Base-by-base conservation (phyloP, 2,329 filamentous ascomycete species). In the Cytospora piceae region DNA sequence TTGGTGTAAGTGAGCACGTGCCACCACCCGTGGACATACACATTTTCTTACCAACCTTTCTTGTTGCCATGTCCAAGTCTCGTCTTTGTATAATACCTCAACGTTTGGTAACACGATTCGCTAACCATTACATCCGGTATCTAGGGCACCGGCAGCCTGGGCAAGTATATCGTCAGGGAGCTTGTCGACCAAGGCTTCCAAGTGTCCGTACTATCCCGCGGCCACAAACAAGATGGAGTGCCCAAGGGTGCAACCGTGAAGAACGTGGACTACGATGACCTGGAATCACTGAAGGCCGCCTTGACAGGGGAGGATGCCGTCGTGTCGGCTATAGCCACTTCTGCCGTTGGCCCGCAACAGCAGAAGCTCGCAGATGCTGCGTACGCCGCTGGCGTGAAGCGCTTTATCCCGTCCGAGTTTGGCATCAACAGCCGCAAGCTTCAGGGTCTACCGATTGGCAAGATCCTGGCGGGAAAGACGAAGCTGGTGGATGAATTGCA, bases 381-480 rank as follows among this genome's bases (percentile, higher is more conserved):
- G 9, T 77, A 85, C 46, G 78, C 80, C 1, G 85, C 83, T 0
- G 82, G 84, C 17, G 84, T 88, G 1, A 81, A 84, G 71, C 78
- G 84, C 6, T 87, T 87, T 73, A 78, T 88, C 37, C 85, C 85
- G 2, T 81, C 81, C 17, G 86, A 89, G 69, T 89, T 82, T 72
- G 75, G 75, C 6, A 67, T 75, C 58, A 70, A 76, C 67, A 75
- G 73, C n/a, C 70, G 73, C n/a, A 67, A 70, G 49, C 63, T 70
- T 17, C 64, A 70, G 15, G 72, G 61, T 15, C 61, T 69, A 22
- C 66, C 70, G 54, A 72, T 76, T 24, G 74, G 70, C 3, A 66
- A 68, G 51, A 71, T 76, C n/a, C 29, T 76, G 24, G 68, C 58
- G 6, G 70, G 69, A 31, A 76, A 76, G 71, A 71, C 73, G n/a